These are phyloP conservation scores for Vitis rotundifolia DNA, from an alignment of 164 flowering plant species.

Conservation along the genomic window DNA sequence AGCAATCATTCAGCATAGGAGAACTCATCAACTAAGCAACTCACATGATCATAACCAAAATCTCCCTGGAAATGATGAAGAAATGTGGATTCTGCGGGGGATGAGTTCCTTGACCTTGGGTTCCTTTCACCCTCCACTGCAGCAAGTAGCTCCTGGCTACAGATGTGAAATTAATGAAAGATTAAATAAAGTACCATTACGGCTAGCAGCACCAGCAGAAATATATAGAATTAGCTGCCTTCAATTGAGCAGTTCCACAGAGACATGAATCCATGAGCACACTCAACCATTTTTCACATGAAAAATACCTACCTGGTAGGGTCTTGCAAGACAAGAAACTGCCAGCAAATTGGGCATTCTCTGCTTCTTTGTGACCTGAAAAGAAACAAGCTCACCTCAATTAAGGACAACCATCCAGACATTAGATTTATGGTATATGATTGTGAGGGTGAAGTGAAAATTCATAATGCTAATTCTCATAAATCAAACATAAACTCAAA, in stretches of 20 bases:
- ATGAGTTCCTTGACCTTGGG: slow-evolving; percentile 33
- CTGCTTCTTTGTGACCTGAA: slow-evolving; percentile 82
- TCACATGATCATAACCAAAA: slow-evolving; percentile 37
- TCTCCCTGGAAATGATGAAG: slow-evolving; percentile 28
- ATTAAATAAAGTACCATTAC: background rate
- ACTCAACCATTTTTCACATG: background rate
- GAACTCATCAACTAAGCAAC: slow-evolving; percentile 6
- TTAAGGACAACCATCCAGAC: background rate
- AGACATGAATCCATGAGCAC: background rate
- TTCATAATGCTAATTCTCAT: too few relatives aligned
- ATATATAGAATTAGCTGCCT: background rate
- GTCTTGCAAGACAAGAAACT: slow-evolving; percentile 54
- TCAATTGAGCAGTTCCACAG: too few relatives aligned
- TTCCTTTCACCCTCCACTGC: slow-evolving; percentile 55
- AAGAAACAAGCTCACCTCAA: background rate
- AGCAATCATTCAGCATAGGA: background rate
- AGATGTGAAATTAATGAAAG: slow-evolving; percentile 3
- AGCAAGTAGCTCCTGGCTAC: slow-evolving; percentile 73
- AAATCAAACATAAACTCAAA: slow-evolving; percentile 6
- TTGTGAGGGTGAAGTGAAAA: too few relatives aligned
- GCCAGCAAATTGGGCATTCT: slow-evolving; percentile 88
- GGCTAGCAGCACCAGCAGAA: too few relatives aligned
- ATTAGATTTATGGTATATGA: background rate
- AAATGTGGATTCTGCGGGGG: slow-evolving; percentile 21
- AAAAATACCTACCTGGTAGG: slow-evolving; percentile 47